Percentiles rank a stretch among this genome's conserved stretches.
These are phyloP conservation scores for Balamuthia mandrillaris DNA, from an alignment of 208 protist genomes.

Conservation along the genomic window DNA sequence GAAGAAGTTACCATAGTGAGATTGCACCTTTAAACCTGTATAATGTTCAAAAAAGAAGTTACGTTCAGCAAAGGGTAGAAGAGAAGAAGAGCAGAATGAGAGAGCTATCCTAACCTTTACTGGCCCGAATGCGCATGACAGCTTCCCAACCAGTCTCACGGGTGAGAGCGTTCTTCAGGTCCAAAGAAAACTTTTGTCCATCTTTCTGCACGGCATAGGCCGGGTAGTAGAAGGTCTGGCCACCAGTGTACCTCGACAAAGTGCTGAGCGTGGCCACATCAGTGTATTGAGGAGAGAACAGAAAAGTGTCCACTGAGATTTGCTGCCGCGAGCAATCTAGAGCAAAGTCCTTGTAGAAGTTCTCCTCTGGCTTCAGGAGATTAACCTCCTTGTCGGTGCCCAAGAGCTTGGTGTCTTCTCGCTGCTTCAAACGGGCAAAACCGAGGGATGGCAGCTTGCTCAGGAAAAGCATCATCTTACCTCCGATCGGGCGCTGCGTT, in stretches of 20 bases:
- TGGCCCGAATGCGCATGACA: slow-evolving; percentile 90
- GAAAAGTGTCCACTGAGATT: slow-evolving; percentile 86
- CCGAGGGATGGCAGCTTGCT: slow-evolving; percentile 81
- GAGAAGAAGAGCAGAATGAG: too few species aligned
- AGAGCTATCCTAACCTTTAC: too few species aligned
- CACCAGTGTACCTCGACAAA: slow-evolving; percentile 64
- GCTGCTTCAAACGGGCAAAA: slow-evolving; percentile 71
- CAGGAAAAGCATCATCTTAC: slow-evolving; percentile 87
- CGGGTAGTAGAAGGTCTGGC: slow-evolving; percentile 64
- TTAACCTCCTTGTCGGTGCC: slow-evolving; percentile 63
- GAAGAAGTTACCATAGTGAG: slow-evolving; percentile 90
- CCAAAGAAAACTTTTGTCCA: slow-evolving; percentile 48
- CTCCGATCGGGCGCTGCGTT: slow-evolving; percentile 72
- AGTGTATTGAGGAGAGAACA: slow-evolving; percentile 76
- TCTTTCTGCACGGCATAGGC: slow-evolving; percentile 38
- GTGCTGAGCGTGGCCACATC: slow-evolving; percentile 86
- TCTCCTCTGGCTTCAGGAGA: slow-evolving; percentile 73
- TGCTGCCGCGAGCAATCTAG: slow-evolving; percentile 83
- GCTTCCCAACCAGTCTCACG: slow-evolving; percentile 89
- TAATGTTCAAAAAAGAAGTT: background rate
- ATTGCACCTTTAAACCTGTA: background rate
- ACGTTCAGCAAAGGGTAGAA: background rate
- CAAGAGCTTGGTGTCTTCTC: slow-evolving; percentile 80
- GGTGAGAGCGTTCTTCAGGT: slow-evolving; percentile 68
- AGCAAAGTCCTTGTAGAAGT: slow-evolving; percentile 93